These are phyloP conservation scores for Triticum aestivum DNA, from an alignment of 176 grass and related monocot genomes.

Conservation along the genomic window DNA sequence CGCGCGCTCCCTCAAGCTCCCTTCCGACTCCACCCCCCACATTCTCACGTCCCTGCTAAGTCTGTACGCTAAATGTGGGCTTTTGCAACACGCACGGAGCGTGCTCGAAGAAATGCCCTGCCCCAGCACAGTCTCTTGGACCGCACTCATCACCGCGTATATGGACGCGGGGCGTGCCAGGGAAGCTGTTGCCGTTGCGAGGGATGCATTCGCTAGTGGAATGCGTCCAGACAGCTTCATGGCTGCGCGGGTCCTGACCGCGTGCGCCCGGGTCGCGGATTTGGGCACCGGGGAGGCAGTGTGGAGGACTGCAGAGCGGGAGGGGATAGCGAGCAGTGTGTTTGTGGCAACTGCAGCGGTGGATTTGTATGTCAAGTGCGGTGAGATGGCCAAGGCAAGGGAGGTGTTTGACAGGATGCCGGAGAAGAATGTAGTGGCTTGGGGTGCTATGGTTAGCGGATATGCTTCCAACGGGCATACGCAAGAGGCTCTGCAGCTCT, in stretches of 20 bases:
- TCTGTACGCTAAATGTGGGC: conserved; percentile 49
- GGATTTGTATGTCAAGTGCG: conserved; percentile 54
- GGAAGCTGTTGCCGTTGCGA: conserved; percentile 17
- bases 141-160: conserved; percentile 55
- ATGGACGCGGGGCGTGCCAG: conserved; percentile 2
- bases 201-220: conserved; percentile 12
- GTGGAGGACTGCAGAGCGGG: conserved; percentile 17
- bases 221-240: conserved; percentile 45
- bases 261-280: conserved; percentile 37
- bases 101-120: conserved; percentile 63
- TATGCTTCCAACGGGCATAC: conserved; percentile 48
- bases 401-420: conserved; percentile 49
- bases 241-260: conserved; percentile 22
- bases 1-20: conserved; percentile 43
- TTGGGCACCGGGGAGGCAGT: conserved; percentile 39
- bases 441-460: conserved; percentile 57
- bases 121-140: conserved; percentile 47
- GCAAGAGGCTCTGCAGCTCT: conserved; percentile 48
- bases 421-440: conserved; percentile 42
- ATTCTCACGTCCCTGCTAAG: conserved; percentile 50
- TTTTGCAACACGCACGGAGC: not conserved
- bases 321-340: conserved; percentile 16
- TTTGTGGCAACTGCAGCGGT: conserved; percentile 50
- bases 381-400: conserved; percentile 49
- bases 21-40: conserved; percentile 27